Conservation (phyloP, 257 asterid genomes). For the Solanum clarkiae region DNA sequence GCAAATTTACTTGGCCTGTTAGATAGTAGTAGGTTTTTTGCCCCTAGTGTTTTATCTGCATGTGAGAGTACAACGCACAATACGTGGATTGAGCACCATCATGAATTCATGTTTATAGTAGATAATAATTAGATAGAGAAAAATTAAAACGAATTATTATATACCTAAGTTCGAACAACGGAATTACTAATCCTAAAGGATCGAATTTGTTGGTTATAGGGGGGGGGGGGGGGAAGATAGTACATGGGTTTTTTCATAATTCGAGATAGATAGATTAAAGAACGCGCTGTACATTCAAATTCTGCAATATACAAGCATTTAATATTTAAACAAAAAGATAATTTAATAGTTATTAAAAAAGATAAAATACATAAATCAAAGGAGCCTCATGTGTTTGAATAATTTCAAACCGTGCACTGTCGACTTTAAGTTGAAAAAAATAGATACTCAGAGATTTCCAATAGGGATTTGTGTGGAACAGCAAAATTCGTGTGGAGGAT, state of each 20-base stretch:
- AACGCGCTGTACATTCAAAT: background rate
- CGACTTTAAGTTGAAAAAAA: background rate
- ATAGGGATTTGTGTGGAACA: background rate
- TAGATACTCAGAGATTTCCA: background rate
- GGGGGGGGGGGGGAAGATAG: background rate
- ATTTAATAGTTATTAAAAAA: too few species aligned
- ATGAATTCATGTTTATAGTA: background rate
- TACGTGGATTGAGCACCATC: background rate
- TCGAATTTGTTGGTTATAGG: background rate
- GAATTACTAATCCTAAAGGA: background rate
- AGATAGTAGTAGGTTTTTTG: background rate
- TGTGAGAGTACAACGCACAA: background rate
- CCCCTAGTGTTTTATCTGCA: background rate
- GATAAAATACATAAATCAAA: too few species aligned
- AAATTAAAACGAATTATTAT: background rate
- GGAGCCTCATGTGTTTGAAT: too few species aligned
- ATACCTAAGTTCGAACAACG: background rate
- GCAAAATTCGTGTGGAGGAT: background rate
- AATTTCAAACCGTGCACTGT: background rate
- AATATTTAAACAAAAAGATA: background rate
- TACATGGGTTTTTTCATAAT: background rate
- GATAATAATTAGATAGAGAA: background rate
- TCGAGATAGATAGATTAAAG: background rate
- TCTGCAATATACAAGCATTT: background rate
- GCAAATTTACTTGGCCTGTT: background rate